Base-by-base conservation (phyloP, 169 alveolate genomes). In the Theileria orientalis region DNA sequence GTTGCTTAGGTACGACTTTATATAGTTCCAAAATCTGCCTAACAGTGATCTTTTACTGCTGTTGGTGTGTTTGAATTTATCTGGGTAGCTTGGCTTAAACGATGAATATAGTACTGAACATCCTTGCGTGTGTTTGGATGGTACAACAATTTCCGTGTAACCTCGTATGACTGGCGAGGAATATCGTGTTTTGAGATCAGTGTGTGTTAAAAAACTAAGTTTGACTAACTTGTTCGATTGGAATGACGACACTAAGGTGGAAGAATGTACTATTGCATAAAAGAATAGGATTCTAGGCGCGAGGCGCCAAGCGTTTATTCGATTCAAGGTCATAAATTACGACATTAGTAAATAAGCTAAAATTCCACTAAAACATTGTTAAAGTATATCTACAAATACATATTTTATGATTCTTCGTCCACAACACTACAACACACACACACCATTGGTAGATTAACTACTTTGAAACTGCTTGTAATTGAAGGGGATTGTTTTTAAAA, bases 1-100 rank as follows among this genome's bases (percentile, higher is more conserved):
- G 11, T 30, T 54, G 14, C n/a, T 35, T 16, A 67, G 2, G 8
- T 35, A 42, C 16, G 75, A 67, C 67, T 67, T 67, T 46, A 67
- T 33, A 23, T 25, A 67, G 23, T 75, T 40, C 75, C 75, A 67
- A 25, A 67, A 35, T 21, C 32, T 67, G 37, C 68, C 2, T 8
- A 67, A 51, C 1, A 47, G 1, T 1, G 75, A 67, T 19, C 64
- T 19, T 56, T 67, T 19, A 67, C 37, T 13, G 8, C 9, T 49
- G 9, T 49, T 49, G 3, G 23, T 5, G 23, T 19, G 9, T 5
- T 3, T 3, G 6, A 23, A 9, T 9, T 49, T 49, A 49, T 49
- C 9, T 3, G 9, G 9, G 11, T 3, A 49, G 9, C 13, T 49
- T 3, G 3, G 3, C 9, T n/a, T 54, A 23, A 54, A 54, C 2